Percentiles rank a stretch among this genome's conserved stretches.
These are phyloP conservation scores for Leishmania major DNA, from an alignment of 208 protist genomes.

Conservation along the genomic window DNA sequence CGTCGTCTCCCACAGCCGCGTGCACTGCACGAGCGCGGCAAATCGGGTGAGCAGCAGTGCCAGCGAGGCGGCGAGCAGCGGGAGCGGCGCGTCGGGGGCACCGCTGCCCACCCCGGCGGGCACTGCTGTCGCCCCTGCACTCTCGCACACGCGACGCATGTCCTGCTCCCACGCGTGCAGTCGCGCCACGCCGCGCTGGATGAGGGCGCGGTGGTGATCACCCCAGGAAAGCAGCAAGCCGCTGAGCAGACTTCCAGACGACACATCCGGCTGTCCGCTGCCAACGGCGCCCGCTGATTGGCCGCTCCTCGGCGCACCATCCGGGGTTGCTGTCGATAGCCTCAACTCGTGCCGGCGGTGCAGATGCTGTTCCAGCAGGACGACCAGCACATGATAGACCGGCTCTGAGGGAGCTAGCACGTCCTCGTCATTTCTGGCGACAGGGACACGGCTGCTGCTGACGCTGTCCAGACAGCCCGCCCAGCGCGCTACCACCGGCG, in stretches of 20 bases:
- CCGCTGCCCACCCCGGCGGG: neutral
- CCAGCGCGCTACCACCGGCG: neutral
- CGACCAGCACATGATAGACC: slow-evolving; percentile 25
- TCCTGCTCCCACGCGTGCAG: slow-evolving; percentile 29
- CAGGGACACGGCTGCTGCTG: neutral
- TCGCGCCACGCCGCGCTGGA: slow-evolving; percentile 10
- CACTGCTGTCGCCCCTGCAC: neutral
- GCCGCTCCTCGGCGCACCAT: neutral
- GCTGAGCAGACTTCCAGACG: neutral
- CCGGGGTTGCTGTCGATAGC: too few relatives aligned
- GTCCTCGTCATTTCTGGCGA: slow-evolving; percentile 6
- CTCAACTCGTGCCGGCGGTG: neutral
- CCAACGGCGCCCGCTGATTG: neutral
- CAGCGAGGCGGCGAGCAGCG: neutral
- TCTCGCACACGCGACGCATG: slow-evolving; percentile 14
- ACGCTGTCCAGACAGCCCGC: neutral
- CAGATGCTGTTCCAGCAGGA: slow-evolving; percentile 21
- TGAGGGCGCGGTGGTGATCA: slow-evolving; percentile 13
- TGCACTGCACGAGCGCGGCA: slow-evolving; percentile 13
- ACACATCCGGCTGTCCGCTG: neutral
- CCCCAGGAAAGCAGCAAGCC: slow-evolving; percentile 13
- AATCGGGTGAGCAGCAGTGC: slow-evolving; percentile 18
- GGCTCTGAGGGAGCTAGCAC: slow-evolving; percentile 23
- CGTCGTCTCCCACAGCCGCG: slow-evolving; percentile 9
- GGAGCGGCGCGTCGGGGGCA: neutral